phyloP scores from a whole-genome alignment of 306 rosid species.

The Cyclanthera cordifolia region DNA sequence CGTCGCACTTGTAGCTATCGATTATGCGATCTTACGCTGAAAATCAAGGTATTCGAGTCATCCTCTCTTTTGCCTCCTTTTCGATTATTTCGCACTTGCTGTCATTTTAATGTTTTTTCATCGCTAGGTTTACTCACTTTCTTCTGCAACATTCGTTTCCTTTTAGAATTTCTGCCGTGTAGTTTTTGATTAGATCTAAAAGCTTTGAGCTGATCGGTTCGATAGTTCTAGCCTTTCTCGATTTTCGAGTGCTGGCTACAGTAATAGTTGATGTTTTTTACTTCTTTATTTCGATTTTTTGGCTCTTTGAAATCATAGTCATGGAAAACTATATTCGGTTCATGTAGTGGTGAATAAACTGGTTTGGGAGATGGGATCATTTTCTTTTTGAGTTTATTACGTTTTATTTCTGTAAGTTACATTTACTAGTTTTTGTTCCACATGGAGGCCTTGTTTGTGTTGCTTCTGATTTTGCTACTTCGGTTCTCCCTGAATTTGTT shows the following conservation, averaged over 20 bases:
- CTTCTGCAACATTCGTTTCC: neutral
- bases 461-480: neutral
- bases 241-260: neutral
- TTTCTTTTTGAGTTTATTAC: neutral
- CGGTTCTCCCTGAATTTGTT: neutral
- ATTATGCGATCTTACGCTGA: neutral
- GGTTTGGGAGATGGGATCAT: neutral
- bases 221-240: neutral
- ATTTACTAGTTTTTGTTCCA: neutral
- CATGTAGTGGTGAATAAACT: neutral
- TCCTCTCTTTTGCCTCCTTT: neutral
- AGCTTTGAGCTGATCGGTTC: neutral
- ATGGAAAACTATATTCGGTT: neutral
- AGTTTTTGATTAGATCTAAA: neutral
- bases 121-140: neutral
- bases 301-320: neutral
- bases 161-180: neutral
- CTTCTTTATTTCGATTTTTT: neutral
- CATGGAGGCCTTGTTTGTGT: neutral
- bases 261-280: neutral
- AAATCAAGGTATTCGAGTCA: neutral
- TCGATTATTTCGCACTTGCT: neutral
- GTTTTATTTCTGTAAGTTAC: neutral
- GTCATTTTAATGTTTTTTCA: neutral
- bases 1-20: neutral